phyloP scores from a whole-genome alignment of 202 grass and related monocot species.

The Cymbopogon flexuosus region DNA sequence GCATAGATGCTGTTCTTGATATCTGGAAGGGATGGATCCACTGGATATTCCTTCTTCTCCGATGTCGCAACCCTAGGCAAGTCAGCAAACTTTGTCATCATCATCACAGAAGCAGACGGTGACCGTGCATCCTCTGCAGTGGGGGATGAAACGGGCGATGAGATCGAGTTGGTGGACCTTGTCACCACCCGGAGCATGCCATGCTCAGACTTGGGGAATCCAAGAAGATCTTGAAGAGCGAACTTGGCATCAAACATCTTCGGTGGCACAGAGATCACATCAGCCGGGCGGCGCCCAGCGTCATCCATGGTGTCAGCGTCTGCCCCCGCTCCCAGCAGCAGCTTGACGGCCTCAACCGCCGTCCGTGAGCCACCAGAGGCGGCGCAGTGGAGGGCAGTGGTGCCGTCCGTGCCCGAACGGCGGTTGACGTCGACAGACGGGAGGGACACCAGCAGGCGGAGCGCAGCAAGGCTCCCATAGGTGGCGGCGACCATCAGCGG shows the following conservation, averaged over 20 bases:
- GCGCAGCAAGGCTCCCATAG: constrained; percentile 69
- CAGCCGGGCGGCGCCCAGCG: constrained; percentile 46
- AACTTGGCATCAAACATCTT: constrained; percentile 55
- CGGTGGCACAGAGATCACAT: constrained; percentile 61
- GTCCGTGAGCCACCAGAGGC: constrained; percentile 61
- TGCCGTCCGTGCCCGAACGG: constrained; percentile 45
- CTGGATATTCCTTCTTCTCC: constrained; percentile 79
- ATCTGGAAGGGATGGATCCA: constrained; percentile 74
- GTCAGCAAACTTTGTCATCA: constrained; percentile 52
- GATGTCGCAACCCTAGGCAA: constrained; percentile 38
- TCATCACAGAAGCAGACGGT: constrained; percentile 51
- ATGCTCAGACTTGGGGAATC: constrained; percentile 39
- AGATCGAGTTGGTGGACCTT: constrained; percentile 36
- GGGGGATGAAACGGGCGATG: constrained; percentile 56
- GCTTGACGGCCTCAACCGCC: constrained; percentile 49
- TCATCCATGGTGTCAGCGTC: constrained; percentile 48
- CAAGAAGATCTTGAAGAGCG: constrained; percentile 69
- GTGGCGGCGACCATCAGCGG: constrained; percentile 98
- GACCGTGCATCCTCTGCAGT: constrained; percentile 47
- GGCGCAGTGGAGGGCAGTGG: constrained; percentile 90
- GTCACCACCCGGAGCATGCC: constrained; percentile 47
- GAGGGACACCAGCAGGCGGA: constrained; percentile 54
- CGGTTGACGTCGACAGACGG: constrained; percentile 67
- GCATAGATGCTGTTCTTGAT: constrained; percentile 90
- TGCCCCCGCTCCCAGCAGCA: constrained; percentile 67